A percentile compares a stretch with the other conserved stretches of the same genome.
Evolutionary conservation across 176 grass and related monocot species (phyloP).

Genomic region (Triticum aestivum): DNA sequence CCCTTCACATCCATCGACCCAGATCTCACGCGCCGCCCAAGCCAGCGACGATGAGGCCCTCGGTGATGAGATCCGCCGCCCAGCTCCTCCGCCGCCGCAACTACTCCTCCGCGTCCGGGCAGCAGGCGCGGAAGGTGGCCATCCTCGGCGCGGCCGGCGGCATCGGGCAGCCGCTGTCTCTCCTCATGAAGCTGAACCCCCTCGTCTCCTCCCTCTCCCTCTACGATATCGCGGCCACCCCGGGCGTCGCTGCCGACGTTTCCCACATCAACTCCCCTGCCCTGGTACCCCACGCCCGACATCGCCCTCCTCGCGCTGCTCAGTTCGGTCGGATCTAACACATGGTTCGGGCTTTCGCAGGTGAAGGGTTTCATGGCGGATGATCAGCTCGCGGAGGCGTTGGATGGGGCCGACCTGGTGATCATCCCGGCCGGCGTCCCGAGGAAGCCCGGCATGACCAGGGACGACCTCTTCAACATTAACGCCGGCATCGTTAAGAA

Average conservation of each 20-base stretch:
- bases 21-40: background rate
- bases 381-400: slow-evolving; percentile 41
- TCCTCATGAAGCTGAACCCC: slow-evolving; percentile 61
- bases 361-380: slow-evolving; percentile 45
- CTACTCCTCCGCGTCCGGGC: slow-evolving; percentile 22
- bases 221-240: slow-evolving; percentile 57
- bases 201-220: slow-evolving; percentile 51
- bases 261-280: slow-evolving; percentile 52
- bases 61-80: slow-evolving; percentile 22
- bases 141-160: slow-evolving; percentile 46
- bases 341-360: slow-evolving; percentile 16
- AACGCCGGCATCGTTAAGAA: slow-evolving; percentile 59
- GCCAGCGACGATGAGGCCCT: slow-evolving; percentile 27
- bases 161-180: slow-evolving; percentile 45
- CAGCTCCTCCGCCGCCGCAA: slow-evolving; percentile 23
- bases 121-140: slow-evolving; percentile 43
- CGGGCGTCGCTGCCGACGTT: slow-evolving; percentile 52
- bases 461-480: slow-evolving; percentile 61
- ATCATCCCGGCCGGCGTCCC: slow-evolving; percentile 60
- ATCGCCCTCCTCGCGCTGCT: background rate
- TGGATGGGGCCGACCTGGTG: slow-evolving; percentile 45
- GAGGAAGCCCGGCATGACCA: slow-evolving; percentile 57
- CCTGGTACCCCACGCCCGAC: background rate
- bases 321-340: background rate
- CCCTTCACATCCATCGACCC: background rate